A percentile compares a stretch with the other conserved stretches of the same genome.
Conservation (phyloP, 2,329 filamentous ascomycete genomes). For the Fusarium xyrophilum region DNA sequence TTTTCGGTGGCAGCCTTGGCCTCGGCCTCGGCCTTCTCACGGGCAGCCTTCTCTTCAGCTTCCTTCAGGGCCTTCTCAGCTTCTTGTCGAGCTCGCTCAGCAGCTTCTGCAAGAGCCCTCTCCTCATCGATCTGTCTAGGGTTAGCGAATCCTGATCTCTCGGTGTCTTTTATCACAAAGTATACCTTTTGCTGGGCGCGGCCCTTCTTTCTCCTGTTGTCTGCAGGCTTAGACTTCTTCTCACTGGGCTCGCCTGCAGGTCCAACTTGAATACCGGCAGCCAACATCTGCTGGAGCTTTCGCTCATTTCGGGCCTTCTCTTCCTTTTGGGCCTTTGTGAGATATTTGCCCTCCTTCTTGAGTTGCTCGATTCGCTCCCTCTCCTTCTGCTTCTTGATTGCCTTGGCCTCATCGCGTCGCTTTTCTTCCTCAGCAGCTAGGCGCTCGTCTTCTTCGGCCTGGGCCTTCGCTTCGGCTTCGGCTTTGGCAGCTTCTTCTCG, state of each 20-base stretch:
- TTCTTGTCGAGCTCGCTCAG: slow-evolving; percentile 71
- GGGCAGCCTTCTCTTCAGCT: slow-evolving; percentile 65
- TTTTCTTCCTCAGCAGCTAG: slow-evolving; percentile 71
- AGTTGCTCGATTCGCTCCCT: slow-evolving; percentile 86
- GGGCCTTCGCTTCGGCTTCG: slow-evolving; percentile 68
- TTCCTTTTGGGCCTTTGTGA: slow-evolving; percentile 85
- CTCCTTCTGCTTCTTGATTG: slow-evolving; percentile 82
- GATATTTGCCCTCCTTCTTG: slow-evolving; percentile 85
- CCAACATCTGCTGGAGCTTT: slow-evolving; percentile 85
- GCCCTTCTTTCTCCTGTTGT: slow-evolving; percentile 81
- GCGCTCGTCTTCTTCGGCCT: slow-evolving; percentile 70
- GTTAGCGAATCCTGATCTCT: slow-evolving; percentile 12
- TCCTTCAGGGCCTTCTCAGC: slow-evolving; percentile 72
- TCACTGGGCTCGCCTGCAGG: slow-evolving; percentile 62
- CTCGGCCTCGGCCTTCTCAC: slow-evolving; percentile 63
- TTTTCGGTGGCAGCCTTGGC: slow-evolving; percentile 62
- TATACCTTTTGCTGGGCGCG: slow-evolving; percentile 63
- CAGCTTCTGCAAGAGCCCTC: slow-evolving; percentile 77
- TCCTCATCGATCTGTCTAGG: slow-evolving; percentile 71
- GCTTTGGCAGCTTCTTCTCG: slow-evolving; percentile 71
- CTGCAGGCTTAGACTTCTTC: slow-evolving; percentile 80
- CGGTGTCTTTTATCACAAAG: background rate
- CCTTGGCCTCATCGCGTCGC: slow-evolving; percentile 74
- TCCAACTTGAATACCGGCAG: slow-evolving; percentile 76
- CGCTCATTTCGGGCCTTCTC: slow-evolving; percentile 80